Base-by-base conservation (phyloP, 192 early-diverging fungal species). In the Geranomyces michiganensis region DNA sequence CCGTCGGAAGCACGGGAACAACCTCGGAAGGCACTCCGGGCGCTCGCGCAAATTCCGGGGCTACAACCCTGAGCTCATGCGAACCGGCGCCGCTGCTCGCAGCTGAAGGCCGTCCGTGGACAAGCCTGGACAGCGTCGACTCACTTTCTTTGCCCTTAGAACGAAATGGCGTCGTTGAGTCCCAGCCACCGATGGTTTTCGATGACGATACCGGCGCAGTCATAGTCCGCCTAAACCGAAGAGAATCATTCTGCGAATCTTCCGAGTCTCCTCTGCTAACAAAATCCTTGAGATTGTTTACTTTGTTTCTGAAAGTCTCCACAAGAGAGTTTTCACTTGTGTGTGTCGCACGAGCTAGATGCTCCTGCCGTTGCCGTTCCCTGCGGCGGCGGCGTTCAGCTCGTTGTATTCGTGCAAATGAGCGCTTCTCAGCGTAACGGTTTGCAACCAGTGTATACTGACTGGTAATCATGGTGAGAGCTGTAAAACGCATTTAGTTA, bases 401-500 rank as follows among this genome's bases (percentile, higher is more conserved):
- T 7, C 68, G 68, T 22, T 70, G 51, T 8, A 33, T 29, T 10
- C 68, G 68, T 24, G 46, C 4, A 7, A 61, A 29, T 13, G 68
- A 46, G 1, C 70, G 59, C 2, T 64, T 71, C 14, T 63, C 33
- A 6, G 70, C 70, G 30, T 71, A 71, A 31, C 56, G 26, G 27
- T 71, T 59, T 3, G 70, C 70, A 6, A 71, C 70, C 7, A 71
- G 70, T 4, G 76, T 33, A 33, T 77, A 77, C 31, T 77, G 76
- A 32, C 61, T 72, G 17, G 76, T 75, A 46, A 77, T 77, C 74
- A 77, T 77, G 3, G 76, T 76, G 21, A 77, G 43, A 0, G 76
- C 36, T 41, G 36, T 10, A 41, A 41, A 41, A n/a, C n/a, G n/a
- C n/a, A n/a, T n/a, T 13, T 29, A 53, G 53, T 24, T 17, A 67